These are phyloP conservation scores for Suhomyces maxii DNA, from an alignment of 1,139 yeast genomes.

Conservation along the genomic window DNA sequence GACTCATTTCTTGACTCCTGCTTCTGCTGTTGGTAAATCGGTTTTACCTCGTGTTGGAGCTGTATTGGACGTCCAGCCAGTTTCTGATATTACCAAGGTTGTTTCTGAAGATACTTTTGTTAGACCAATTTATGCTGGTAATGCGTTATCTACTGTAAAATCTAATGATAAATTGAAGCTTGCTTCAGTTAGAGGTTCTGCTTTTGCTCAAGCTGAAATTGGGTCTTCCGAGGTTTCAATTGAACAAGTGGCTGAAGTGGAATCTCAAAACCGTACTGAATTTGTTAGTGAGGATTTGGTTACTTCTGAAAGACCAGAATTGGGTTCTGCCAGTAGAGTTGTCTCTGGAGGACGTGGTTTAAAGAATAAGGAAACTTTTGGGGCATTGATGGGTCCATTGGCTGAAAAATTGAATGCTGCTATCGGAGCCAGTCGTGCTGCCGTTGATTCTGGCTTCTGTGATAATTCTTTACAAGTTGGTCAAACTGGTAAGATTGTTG, in stretches of 20 bases:
- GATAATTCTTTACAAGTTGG: constrained; percentile 98
- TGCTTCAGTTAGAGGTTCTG: constrained; percentile 79
- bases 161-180: constrained; percentile 65
- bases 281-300: constrained; percentile 75
- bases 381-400: constrained; percentile 72
- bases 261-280: constrained; percentile 40
- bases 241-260: constrained; percentile 42
- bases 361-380: constrained; percentile 86
- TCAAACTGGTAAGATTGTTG: constrained; percentile 96
- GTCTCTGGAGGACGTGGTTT: constrained; percentile 96
- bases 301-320: constrained; percentile 86
- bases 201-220: constrained; percentile 63
- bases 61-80: constrained; percentile 79
- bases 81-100: constrained; percentile 76
- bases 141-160: constrained; percentile 82
- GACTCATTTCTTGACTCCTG: constrained; percentile 78
- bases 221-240: constrained; percentile 42
- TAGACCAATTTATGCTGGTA: constrained; percentile 96
- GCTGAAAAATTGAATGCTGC: constrained; percentile 88
- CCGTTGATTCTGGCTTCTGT: constrained; percentile 93
- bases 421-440: constrained; percentile 97
- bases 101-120: constrained; percentile 70
- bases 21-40: constrained; percentile 85
- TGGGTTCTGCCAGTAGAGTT: constrained; percentile 76
- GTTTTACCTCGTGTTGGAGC: constrained; percentile 88